phyloP scores from a whole-genome alignment of 148 eudicot species.

The Selenicereus undatus region DNA sequence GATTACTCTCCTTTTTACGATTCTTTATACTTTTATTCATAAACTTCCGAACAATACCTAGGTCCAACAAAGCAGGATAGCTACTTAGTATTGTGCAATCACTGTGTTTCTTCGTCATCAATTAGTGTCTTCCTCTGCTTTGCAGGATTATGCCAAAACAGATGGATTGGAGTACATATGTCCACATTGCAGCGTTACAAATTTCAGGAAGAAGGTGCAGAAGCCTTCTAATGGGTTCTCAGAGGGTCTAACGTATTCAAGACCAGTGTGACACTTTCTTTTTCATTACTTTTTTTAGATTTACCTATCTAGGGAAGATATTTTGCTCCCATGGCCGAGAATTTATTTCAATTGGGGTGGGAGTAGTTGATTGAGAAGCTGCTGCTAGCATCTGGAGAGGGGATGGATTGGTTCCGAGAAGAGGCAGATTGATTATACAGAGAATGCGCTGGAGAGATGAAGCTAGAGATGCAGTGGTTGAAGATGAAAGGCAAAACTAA shows the following conservation, averaged over 20 bases:
- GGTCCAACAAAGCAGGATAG: not conserved
- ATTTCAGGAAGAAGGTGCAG: constrained; percentile 72
- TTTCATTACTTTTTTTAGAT: constrained; percentile 14
- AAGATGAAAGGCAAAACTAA: constrained; percentile 4
- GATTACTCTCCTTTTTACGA: not conserved
- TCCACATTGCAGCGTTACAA: constrained; percentile 91
- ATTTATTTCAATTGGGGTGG: constrained; percentile 9
- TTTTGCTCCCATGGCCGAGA: constrained; percentile 22
- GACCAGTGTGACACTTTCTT: constrained; percentile 28
- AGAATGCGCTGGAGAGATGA: not conserved
- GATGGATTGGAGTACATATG: constrained; percentile 98
- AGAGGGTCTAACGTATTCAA: constrained; percentile 35
- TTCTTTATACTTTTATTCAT: not conserved
- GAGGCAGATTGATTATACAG: constrained; percentile 6
- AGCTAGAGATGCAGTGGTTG: not conserved
- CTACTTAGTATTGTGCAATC: not conserved
- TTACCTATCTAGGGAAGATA: constrained; percentile 18
- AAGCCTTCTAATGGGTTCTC: constrained; percentile 76
- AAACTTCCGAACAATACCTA: not conserved
- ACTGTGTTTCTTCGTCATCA: not conserved
- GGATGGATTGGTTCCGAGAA: not conserved
- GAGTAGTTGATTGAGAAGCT: constrained; percentile 8
- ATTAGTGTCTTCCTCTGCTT: not conserved
- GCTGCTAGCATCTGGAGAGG: constrained; percentile 19
- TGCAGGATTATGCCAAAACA: constrained; percentile 97